Base-by-base conservation (phyloP, 2,329 filamentous ascomycete genomes). In the Pestalotiopsis sp. region DNA sequence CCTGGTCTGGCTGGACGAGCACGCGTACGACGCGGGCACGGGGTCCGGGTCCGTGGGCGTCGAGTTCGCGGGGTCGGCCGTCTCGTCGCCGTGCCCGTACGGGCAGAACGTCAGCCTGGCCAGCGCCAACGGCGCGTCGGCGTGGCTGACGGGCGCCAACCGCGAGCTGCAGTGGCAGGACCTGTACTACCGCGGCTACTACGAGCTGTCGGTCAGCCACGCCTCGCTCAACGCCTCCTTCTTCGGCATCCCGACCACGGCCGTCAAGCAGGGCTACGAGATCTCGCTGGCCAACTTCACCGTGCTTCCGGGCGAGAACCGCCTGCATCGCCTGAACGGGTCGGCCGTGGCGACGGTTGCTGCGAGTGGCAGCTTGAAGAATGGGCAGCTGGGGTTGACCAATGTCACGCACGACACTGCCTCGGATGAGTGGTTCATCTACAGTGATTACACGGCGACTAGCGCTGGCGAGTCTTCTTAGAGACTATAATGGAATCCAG, bases 161-260 rank as follows among this genome's bases (percentile, higher is more conserved):
- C 74, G 78, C 0, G 87, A 90, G 74, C 80, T 91, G 1, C 87
- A 91, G 70, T 91, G 89, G 89, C 85, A 87, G 67, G 89, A 91
- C 67, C 72, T 88, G 27, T 91, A 89, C 78, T 91, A 91, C 78
- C 84, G 89, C 38, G 90, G 89, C 2, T 91, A 91, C 79, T 91
- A 86, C 73, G 89, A 91, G 77, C 78, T 91, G 27, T 83, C 85
- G 61, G 81, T 91, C 69, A 80, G 75, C 38, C 81, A 85, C 62
- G 80, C 87, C 11, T 80, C 84, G 64, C 83, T 90, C 4, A 80
- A 86, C 36, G 89, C 89, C 0, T 81, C 81, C 20, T 92, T 83
- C 78, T 91, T 89, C 70, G 75, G 76, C 25, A 70, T 77, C 57
- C 87, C 88, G 2, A 88, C 83, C 1, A 81, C 88, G 27, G 76